Percentiles rank a stretch among this genome's conserved stretches.
Evolutionary conservation across 345 rosid species (phyloP).

Genomic region (Moricandia arvensis): DNA sequence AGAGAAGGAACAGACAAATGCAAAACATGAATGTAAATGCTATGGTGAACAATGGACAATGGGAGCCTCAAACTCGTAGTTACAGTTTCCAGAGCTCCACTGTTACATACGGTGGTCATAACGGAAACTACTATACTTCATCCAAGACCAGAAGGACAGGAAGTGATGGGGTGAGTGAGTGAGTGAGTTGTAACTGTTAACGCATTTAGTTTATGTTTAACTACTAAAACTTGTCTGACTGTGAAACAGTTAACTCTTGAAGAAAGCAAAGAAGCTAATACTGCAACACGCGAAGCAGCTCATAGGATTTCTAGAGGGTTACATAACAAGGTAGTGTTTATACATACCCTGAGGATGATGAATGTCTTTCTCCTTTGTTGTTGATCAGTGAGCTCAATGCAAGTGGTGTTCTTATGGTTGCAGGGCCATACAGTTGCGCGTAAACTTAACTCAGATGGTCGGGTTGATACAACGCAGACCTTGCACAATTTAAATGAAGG

Average conservation of each 20-base stretch:
- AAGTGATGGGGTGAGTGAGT: conserved; percentile 78
- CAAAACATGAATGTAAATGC: conserved; percentile 36
- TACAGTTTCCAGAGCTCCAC: conserved; percentile 73
- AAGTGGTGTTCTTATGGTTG: not conserved
- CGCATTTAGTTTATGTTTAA: not conserved
- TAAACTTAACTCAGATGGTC: conserved; percentile 76
- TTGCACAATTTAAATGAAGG: conserved; percentile 87
- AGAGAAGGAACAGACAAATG: conserved; percentile 40
- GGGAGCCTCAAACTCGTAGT: conserved; percentile 48
- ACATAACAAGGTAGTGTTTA: conserved; percentile 54
- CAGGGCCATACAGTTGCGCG: conserved; percentile 79
- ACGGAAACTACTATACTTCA: conserved; percentile 72
- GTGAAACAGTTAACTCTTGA: conserved; percentile 59
- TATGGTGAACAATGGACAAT: conserved; percentile 27
- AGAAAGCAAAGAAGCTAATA: conserved; percentile 87
- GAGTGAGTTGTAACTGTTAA: conserved; percentile 33
- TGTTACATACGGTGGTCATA: conserved; percentile 71
- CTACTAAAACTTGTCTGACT: not conserved
- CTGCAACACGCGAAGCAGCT: conserved; percentile 59
- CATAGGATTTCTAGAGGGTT: conserved; percentile 72
- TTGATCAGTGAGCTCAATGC: not conserved
- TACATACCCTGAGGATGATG: not conserved
- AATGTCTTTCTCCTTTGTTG: not conserved
- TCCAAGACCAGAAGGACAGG: conserved; percentile 76
- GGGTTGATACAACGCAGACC: conserved; percentile 68